Percentiles rank a stretch among this genome's conserved stretches.
Conservation (phyloP, 78 protist genomes). For the Protostelium mycophagum region DNA sequence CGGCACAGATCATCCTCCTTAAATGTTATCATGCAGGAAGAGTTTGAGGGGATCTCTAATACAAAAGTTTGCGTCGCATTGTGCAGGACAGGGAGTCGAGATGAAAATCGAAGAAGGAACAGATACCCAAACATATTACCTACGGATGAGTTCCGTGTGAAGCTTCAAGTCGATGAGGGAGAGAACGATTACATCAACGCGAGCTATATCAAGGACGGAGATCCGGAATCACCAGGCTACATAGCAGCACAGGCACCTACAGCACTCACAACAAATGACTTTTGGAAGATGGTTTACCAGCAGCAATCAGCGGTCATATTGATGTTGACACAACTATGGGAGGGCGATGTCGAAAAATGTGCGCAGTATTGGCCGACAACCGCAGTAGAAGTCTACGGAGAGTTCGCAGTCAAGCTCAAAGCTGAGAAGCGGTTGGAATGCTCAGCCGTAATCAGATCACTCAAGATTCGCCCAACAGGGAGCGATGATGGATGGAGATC, state of each 20-base stretch:
- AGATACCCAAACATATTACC: neutral
- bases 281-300: slow-evolving; percentile 67
- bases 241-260: slow-evolving; percentile 60
- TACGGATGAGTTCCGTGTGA: neutral
- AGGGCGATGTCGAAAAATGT: slow-evolving; percentile 19
- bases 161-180: neutral
- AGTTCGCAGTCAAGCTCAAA: neutral
- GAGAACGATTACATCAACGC: slow-evolving; percentile 63
- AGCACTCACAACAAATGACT: slow-evolving; percentile 35
- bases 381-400: neutral
- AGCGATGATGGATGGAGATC: neutral
- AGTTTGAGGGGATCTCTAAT: no score
- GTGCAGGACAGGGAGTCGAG: no score
- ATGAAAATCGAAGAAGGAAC: no score
- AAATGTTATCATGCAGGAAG: no score
- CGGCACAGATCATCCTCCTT: no score
- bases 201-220: slow-evolving; percentile 46
- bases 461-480: neutral
- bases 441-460: neutral
- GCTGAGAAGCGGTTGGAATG: neutral
- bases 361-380: slow-evolving; percentile 46
- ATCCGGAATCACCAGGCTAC: slow-evolving; percentile 44
- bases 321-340: slow-evolving; percentile 38
- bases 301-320: slow-evolving; percentile 9
- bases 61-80: no score